Percentiles rank a stretch among this genome's conserved stretches.
Conservation (phyloP, 495 filamentous ascomycete species). For the Penicillium ucsense region DNA sequence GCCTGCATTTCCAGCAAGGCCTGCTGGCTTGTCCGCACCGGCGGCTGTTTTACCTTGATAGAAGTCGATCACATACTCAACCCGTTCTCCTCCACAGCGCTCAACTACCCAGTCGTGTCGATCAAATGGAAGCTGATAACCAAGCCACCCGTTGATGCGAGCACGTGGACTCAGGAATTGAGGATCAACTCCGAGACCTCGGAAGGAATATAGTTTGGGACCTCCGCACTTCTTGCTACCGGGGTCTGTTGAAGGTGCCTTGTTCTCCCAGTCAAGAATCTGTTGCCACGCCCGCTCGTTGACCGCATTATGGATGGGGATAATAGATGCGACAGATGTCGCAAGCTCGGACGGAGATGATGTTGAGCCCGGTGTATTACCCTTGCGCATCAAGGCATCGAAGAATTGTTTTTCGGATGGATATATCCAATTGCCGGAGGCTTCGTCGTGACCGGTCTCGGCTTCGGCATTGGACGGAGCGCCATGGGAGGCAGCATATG, state of each 20-base stretch:
- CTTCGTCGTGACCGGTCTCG: slow-evolving; percentile 56
- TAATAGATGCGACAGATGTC: slow-evolving; percentile 74
- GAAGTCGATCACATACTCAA: slow-evolving; percentile 98
- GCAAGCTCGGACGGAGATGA: slow-evolving; percentile 37
- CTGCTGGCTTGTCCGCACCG: slow-evolving; percentile 10
- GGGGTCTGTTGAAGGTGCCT: slow-evolving; percentile 38
- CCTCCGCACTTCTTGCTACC: slow-evolving; percentile 62
- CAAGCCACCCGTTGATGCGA: slow-evolving; percentile 66
- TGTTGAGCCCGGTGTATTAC: slow-evolving; percentile 34
- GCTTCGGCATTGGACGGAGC: slow-evolving; percentile 58
- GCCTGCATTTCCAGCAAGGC: slow-evolving; percentile 33
- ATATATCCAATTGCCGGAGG: slow-evolving; percentile 87
- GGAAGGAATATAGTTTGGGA: slow-evolving; percentile 75
- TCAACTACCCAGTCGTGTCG: slow-evolving; percentile 97
- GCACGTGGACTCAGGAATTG: slow-evolving; percentile 71
- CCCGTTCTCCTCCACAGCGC: slow-evolving; percentile 65
- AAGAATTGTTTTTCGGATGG: slow-evolving; percentile 95
- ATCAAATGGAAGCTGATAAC: slow-evolving; percentile 88
- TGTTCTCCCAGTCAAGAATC: slow-evolving; percentile 76
- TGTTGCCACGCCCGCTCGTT: slow-evolving; percentile 82
- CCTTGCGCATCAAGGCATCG: slow-evolving; percentile 83
- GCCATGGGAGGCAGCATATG: slow-evolving; percentile 31
- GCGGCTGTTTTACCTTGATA: slow-evolving; percentile 61
- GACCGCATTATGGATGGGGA: slow-evolving; percentile 97
- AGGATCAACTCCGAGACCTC: slow-evolving; percentile 52